Base-by-base conservation (phyloP, 306 rosid genomes). In the Sindora glabra region DNA sequence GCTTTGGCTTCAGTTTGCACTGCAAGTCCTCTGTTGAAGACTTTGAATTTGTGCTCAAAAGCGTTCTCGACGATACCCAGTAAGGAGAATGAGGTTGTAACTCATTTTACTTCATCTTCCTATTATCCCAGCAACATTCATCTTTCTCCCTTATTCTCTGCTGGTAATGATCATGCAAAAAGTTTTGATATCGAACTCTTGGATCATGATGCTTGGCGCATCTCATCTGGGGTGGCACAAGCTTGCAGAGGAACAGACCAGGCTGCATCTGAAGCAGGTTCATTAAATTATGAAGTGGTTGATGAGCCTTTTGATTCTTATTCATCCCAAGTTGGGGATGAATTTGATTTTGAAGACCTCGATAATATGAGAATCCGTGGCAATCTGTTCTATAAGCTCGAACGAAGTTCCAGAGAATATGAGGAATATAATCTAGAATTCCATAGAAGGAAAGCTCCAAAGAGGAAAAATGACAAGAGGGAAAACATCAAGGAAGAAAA, bases 361-460 rank as follows among this genome's bases (percentile, higher is more conserved):
- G 96, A 91, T 50, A 78, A 74, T 26, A 74, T 89, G 90, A 86
- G 95, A 66, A 49, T 88, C 42, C 86, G 68, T 0, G 94, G 94
- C 5, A 80, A 48, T 62, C 81, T 89, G 18, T 86, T 88, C 49
- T 92, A 61, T 54, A 88, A 88, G 75, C 87, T 92, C 15, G 94
- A 92, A 44, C 82, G 79, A 1, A 77, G 80, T 59, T 86, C 96
- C 61, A 83, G 80, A 65, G 95, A 92, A 79, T 92, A 63, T 71
- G 95, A 92, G 69, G 98, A 92, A 77, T 86, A 83, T 59, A 86
- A 56, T 48, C 65, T 76, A 3, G 94, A 92, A 11, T 88, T 92
- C 66, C 95, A 80, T 56, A 33, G 80, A 8, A 86, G 74, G 85
- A 88, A 88, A 66, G 68, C 86, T 49, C 57, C 75, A 7, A 81